phyloP scores from a whole-genome alignment of 495 filamentous ascomycete species.

The Sporormia fimetaria region DNA sequence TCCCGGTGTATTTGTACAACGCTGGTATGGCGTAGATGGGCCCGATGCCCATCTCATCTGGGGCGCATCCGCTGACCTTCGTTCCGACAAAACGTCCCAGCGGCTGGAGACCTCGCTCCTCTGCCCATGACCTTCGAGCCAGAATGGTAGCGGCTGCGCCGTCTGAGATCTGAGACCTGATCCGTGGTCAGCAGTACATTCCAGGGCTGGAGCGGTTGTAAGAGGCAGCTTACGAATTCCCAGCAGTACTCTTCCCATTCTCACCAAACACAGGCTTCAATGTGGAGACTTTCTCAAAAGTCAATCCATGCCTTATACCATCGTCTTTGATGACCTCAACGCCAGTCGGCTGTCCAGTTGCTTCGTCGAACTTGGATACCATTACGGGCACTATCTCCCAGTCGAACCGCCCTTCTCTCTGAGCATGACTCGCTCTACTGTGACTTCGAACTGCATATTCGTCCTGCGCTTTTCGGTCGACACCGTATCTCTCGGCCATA shows the following conservation, averaged over 20 bases:
- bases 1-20: slow-evolving; percentile 19
- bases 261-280: slow-evolving; percentile 23
- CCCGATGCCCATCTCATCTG: slow-evolving; percentile 27
- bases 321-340: slow-evolving; percentile 24
- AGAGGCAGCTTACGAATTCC: slow-evolving; percentile 20
- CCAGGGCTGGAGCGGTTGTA: background rate
- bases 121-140: slow-evolving; percentile 20
- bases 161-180: slow-evolving; percentile 25
- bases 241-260: slow-evolving; percentile 21
- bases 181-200: background rate
- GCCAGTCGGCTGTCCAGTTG: slow-evolving; percentile 14
- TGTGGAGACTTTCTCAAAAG: slow-evolving; percentile 20
- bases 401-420: slow-evolving; percentile 23
- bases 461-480: slow-evolving; percentile 23
- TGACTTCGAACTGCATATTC: slow-evolving; percentile 24
- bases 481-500: slow-evolving; percentile 20
- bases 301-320: slow-evolving; percentile 23
- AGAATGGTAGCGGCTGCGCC: slow-evolving; percentile 23
- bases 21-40: slow-evolving; percentile 22
- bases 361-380: slow-evolving; percentile 12
- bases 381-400: slow-evolving; percentile 25
- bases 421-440: slow-evolving; percentile 18
- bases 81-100: slow-evolving; percentile 24
- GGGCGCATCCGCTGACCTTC: slow-evolving; percentile 17
- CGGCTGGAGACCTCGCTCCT: slow-evolving; percentile 17